Base-by-base conservation (phyloP, 2,329 filamentous ascomycete species). In the Fusarium globosum region DNA sequence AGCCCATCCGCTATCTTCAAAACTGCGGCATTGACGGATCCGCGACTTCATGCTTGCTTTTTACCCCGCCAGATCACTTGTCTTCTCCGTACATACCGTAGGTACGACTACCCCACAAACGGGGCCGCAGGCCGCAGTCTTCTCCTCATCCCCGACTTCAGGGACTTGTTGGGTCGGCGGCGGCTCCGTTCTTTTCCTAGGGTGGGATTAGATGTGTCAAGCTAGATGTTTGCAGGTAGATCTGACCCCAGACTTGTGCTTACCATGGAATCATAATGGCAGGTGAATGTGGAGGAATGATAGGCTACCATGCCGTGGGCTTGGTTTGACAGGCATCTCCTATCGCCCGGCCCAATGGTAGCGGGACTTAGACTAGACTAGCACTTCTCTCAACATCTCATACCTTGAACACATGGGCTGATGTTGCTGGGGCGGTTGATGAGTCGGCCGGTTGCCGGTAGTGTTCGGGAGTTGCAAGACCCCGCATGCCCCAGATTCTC, bases 121-220 rank as follows among this genome's bases (percentile, higher is more conserved):
- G 71, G 71, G 72, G 48, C 67, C 71, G 71, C 71, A 74, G 55
- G 52, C 62, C 68, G 71, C 72, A 69, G 55, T 72, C 56, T 61
- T 62, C 66, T 73, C 72, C 72, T 71, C 69, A 65, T 63, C 52
- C 63, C 71, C 68, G 68, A 62, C 51, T 68, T 59, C 36, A 73
- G 71, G 63, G 61, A 71, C 66, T 55, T 58, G 30, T 53, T 58
- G 68, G 59, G 67, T 63, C 68, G 55, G 63, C 53, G 39, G 64
- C 71, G 59, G 68, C 67, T 69, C 66, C 67, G 67, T 69, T 61
- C 45, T 41, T 61, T 39, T 41, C 35, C 21, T 26, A 64, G 68
- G 30, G 71, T 72, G 71, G 35, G 48, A 43, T 61, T 73, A 72
- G 55, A 69, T 42, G 33, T 59, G 57, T 46, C 58, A 60, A 52